Evolutionary conservation across 169 alveolate genomes (phyloP).

Genomic region (Amoebophrya sp.): DNA sequence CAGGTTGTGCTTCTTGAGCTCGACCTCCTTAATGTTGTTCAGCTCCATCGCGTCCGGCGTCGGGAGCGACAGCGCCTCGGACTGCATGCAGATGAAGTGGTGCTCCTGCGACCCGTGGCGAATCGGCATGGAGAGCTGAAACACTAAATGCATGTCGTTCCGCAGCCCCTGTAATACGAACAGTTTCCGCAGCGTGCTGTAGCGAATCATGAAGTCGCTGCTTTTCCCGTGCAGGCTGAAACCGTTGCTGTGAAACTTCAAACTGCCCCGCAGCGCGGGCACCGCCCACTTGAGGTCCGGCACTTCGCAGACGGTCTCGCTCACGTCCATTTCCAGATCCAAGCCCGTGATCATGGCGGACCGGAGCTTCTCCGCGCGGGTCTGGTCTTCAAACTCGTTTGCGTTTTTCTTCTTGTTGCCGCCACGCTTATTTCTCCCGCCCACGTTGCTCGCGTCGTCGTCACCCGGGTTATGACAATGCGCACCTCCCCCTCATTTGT

Average conservation of each 20-base stretch:
- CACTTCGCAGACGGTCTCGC: background rate
- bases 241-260: background rate
- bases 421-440: too few relatives aligned
- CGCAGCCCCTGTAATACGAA: background rate
- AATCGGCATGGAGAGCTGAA: background rate
- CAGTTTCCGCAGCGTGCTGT: background rate
- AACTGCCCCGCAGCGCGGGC: background rate
- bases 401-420: too few relatives aligned
- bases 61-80: background rate
- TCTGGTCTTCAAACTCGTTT: too few relatives aligned
- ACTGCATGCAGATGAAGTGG: background rate
- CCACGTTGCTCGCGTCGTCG: too few relatives aligned
- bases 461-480: too few relatives aligned
- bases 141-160: background rate
- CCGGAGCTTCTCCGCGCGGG: background rate
- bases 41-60: background rate
- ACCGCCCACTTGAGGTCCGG: background rate
- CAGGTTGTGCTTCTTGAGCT: background rate
- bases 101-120: conserved; percentile 14
- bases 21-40: background rate
- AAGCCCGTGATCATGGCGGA: background rate
- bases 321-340: background rate
- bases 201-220: background rate
- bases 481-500: too few relatives aligned
- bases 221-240: background rate